Base-by-base conservation (phyloP, 2,329 filamentous ascomycete genomes). In the Dactylellina leptospora region DNA sequence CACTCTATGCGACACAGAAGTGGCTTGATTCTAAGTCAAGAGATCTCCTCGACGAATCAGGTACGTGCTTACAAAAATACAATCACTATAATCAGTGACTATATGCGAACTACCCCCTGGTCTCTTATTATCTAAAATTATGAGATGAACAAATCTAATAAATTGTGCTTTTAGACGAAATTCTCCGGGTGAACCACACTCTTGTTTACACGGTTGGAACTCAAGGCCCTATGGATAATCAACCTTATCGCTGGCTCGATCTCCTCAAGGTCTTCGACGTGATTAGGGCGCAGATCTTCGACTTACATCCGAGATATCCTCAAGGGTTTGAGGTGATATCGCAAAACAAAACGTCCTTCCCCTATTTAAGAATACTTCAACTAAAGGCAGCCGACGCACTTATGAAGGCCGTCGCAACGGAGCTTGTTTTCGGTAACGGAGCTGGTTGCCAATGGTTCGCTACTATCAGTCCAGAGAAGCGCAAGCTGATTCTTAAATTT, bases 41-140 rank as follows among this genome's bases (percentile, higher is more conserved):
- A 0, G 86, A 88, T 69, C 81, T 90, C 1, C 80, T 90, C 0
- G 87, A 90, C 68, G 87, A 90, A 77, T 86, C 84, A 40, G 88
- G 64, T 1, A 38, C 48, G 0, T 28, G 77, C 3, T 25, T 28
- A 4, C n/a, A n/a, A n/a, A n/a, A n/a, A n/a, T n/a, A n/a, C n/a
- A n/a, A n/a, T n/a, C n/a, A n/a, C n/a, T n/a, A n/a, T n/a, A n/a
- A n/a, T 16, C 20, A 25, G 4, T 28, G 4, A 28, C 11, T 45
- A 20, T 1, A 45, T 45, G 4, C 20, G 13, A 22, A 20, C 40
- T 11, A 20, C 40, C 3, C 8, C 3, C 16, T 44, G 38, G 38
- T 22, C n/a, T n/a, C n/a, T n/a, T n/a, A n/a, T n/a, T n/a, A n/a
- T n/a, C n/a, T n/a, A n/a, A n/a, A n/a, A n/a, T n/a, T n/a, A n/a